A percentile compares a stretch with the other conserved stretches of the same genome.
Conservation (phyloP, 441 rosid genomes). For the Jatropha podagrica region DNA sequence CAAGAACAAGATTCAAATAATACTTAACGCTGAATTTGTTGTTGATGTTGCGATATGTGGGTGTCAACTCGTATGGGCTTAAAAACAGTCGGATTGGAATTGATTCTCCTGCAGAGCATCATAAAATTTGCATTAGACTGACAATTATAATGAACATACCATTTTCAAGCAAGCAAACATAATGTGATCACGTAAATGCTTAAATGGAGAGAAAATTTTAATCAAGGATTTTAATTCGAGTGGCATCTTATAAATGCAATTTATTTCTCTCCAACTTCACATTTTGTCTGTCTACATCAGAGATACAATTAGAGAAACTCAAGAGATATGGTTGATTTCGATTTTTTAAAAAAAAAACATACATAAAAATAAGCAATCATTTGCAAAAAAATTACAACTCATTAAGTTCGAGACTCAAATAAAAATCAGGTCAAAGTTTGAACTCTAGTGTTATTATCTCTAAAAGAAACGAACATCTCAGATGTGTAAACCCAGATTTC, state of each 20-base stretch:
- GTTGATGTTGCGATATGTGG: slow-evolving; percentile 83
- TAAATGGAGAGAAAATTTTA: neutral
- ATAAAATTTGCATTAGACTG: neutral
- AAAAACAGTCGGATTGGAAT: slow-evolving; percentile 87
- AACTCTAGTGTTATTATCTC: neutral
- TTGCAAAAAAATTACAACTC: neutral
- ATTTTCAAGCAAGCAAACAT: neutral
- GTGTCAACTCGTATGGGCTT: slow-evolving; percentile 87
- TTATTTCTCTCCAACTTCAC: neutral
- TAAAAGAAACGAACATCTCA: neutral
- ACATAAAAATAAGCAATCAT: neutral
- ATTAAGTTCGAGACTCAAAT: neutral
- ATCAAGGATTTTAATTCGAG: neutral
- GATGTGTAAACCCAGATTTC: neutral
- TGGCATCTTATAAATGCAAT: neutral
- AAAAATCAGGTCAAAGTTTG: neutral
- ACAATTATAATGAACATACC: neutral
- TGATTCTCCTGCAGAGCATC: slow-evolving; percentile 67
- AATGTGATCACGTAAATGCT: neutral
- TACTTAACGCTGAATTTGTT: slow-evolving; percentile 95
- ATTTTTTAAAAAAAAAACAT: neutral
- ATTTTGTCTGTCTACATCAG: neutral
- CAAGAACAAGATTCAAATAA: slow-evolving; percentile 87
- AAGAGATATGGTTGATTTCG: neutral
- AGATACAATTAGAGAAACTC: neutral